phyloP scores from a whole-genome alignment of 1,284 basidiomycete genomes.

The Inonotus obliquus region DNA sequence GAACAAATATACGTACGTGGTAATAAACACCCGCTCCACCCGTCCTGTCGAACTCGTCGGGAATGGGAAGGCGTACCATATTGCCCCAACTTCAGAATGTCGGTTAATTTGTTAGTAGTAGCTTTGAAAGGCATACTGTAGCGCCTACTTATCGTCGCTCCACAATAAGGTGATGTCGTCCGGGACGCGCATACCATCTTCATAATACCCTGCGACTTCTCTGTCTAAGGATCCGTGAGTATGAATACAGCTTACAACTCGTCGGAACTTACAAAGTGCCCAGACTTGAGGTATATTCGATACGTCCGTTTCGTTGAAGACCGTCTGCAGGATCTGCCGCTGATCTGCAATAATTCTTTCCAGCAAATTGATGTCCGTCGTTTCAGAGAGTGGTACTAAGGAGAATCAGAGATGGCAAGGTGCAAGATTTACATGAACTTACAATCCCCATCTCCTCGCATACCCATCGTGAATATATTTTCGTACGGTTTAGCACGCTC shows the following conservation, averaged over 20 bases:
- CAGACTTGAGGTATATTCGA: slow-evolving; percentile 59
- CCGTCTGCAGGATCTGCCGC: slow-evolving; percentile 52
- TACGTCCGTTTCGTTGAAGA: slow-evolving; percentile 46
- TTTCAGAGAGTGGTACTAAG: slow-evolving; percentile 47
- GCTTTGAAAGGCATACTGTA: background rate
- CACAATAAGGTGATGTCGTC: slow-evolving; percentile 56
- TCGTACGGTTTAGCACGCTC: slow-evolving; percentile 54
- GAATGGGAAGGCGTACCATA: slow-evolving; percentile 50
- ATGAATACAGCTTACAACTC: background rate
- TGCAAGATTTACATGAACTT: slow-evolving; percentile 23
- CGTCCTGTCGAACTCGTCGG: slow-evolving; percentile 47
- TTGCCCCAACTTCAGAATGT: slow-evolving; percentile 47
- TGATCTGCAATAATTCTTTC: slow-evolving; percentile 58
- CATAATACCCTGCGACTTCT: slow-evolving; percentile 67
- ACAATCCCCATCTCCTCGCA: slow-evolving; percentile 61
- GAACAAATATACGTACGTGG: slow-evolving; percentile 38
- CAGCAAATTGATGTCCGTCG: slow-evolving; percentile 46
- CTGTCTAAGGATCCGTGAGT: slow-evolving; percentile 33
- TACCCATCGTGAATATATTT: slow-evolving; percentile 58
- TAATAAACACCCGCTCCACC: slow-evolving; percentile 70
- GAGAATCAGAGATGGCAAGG: background rate
- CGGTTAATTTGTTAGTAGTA: background rate
- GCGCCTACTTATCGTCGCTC: slow-evolving; percentile 55
- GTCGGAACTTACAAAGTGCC: slow-evolving; percentile 46
- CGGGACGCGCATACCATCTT: slow-evolving; percentile 50